Conservation (phyloP, 495 filamentous ascomycete species). For the Lasiosphaeria miniovina region DNA sequence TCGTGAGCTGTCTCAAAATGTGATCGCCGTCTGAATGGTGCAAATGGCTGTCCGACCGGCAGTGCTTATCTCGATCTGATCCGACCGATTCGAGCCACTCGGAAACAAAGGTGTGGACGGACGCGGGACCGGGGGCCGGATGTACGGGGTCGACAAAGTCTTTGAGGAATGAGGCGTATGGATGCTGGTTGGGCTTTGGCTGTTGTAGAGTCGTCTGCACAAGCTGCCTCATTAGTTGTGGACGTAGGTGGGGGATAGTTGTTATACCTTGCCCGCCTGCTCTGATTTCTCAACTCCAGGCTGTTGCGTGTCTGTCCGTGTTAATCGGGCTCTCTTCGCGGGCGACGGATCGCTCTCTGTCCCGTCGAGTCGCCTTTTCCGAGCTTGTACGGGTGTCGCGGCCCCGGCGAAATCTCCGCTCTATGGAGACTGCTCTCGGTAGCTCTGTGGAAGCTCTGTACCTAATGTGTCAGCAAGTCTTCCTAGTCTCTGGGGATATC, state of each 20-base stretch:
- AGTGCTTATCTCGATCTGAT: conserved; percentile 26
- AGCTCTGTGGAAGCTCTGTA: conserved; percentile 23
- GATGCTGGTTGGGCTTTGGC: conserved; percentile 27
- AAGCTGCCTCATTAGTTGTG: conserved; percentile 13
- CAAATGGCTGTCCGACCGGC: conserved; percentile 30
- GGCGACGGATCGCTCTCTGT: conserved; percentile 10
- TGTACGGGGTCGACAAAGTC: conserved; percentile 26
- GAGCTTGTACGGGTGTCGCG: conserved; percentile 15
- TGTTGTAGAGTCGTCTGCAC: conserved; percentile 24
- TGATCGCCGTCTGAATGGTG: conserved; percentile 20
- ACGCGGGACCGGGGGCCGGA: conserved; percentile 18
- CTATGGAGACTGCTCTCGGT: conserved; percentile 16
- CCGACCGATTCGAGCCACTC: conserved; percentile 31
- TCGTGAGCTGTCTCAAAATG: conserved; percentile 29
- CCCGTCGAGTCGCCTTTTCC: conserved; percentile 21
- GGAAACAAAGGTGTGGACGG: conserved; percentile 29
- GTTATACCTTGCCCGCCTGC: conserved; percentile 19
- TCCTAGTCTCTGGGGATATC: conserved; percentile 7
- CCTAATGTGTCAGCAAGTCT: conserved; percentile 17
- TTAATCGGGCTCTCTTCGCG: conserved; percentile 25
- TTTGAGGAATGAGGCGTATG: conserved; percentile 31
- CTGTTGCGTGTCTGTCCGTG: conserved; percentile 19
- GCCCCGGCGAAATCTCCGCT: conserved; percentile 13
- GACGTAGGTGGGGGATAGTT: not conserved
- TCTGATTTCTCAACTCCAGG: conserved; percentile 23